These are phyloP conservation scores for Mycena olivaceomarginata DNA, from an alignment of 768 basidiomycete genomes.

Conservation along the genomic window DNA sequence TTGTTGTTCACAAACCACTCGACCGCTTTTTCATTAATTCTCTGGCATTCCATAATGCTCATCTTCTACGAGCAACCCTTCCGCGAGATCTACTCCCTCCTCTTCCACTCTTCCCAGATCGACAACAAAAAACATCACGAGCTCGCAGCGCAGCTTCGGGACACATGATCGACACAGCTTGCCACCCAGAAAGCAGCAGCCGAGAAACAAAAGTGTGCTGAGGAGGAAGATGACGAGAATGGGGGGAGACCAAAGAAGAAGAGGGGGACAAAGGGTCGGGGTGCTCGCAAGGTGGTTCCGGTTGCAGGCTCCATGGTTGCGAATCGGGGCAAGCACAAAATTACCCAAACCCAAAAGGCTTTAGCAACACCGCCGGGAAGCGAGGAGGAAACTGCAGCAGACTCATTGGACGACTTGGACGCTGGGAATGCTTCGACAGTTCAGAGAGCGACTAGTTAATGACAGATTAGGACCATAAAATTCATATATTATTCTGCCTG, in stretches of 20 bases:
- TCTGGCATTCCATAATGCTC: slow-evolving; percentile 35
- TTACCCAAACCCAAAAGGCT: not conserved
- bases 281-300: not conserved
- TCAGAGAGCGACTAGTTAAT: no score
- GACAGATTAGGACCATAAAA: not conserved
- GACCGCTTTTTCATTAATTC: slow-evolving; percentile 47
- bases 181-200: not conserved
- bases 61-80: slow-evolving; percentile 17
- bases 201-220: not conserved
- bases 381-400: not conserved
- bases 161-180: not conserved
- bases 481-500: not conserved
- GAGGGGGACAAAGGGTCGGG: not conserved
- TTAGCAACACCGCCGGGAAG: not conserved
- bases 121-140: slow-evolving; percentile 5
- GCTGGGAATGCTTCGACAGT: no score
- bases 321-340: not conserved
- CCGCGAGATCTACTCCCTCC: slow-evolving; percentile 10
- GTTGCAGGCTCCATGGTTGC: not conserved
- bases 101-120: slow-evolving; percentile 11
- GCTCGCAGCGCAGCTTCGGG: not conserved
- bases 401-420: not conserved
- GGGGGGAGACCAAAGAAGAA: not conserved
- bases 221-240: not conserved
- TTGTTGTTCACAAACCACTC: slow-evolving; percentile 38